A percentile compares a stretch with the other conserved stretches of the same genome.
These are phyloP conservation scores for Phytophthora agathidicida DNA, from an alignment of 352 stramenopile species.

Conservation along the genomic window DNA sequence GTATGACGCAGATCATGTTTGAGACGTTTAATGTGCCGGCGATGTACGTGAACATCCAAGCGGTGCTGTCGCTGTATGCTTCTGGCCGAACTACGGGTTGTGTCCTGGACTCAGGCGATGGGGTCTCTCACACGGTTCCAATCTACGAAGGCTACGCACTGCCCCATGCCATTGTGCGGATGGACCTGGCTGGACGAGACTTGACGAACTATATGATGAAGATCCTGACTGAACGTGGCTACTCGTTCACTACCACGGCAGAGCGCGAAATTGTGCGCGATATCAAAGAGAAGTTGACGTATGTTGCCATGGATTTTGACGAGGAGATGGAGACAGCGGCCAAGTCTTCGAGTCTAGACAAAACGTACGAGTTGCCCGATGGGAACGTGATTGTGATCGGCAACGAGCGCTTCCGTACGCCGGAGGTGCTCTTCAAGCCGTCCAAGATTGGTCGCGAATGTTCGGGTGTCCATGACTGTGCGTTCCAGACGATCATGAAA, in stretches of 20 bases:
- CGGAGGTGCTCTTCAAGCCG: conserved; percentile 96
- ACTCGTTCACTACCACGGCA: conserved; percentile 94
- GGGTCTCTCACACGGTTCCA: conserved; percentile 93
- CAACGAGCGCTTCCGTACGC: conserved; percentile 95
- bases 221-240: conserved; percentile 95
- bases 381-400: conserved; percentile 98
- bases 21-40: conserved; percentile 95
- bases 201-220: conserved; percentile 98
- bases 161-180: conserved; percentile 94
- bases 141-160: conserved; percentile 97
- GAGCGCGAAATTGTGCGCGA: conserved; percentile 96
- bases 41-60: conserved; percentile 95
- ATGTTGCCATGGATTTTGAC: conserved; percentile 95
- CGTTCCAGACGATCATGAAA: conserved; percentile 88
- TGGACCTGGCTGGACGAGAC: conserved; percentile 95
- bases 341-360: conserved; percentile 85
- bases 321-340: conserved; percentile 93
- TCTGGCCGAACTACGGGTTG: conserved; percentile 95
- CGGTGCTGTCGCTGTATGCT: conserved; percentile 95
- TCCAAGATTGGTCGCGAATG: conserved; percentile 92
- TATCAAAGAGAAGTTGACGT: conserved; percentile 98
- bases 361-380: conserved; percentile 97
- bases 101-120: conserved; percentile 96
- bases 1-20: conserved; percentile 98
- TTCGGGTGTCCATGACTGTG: conserved; percentile 80